Conservation (phyloP, 179 eudicot genomes). For the Spinacia oleracea region DNA sequence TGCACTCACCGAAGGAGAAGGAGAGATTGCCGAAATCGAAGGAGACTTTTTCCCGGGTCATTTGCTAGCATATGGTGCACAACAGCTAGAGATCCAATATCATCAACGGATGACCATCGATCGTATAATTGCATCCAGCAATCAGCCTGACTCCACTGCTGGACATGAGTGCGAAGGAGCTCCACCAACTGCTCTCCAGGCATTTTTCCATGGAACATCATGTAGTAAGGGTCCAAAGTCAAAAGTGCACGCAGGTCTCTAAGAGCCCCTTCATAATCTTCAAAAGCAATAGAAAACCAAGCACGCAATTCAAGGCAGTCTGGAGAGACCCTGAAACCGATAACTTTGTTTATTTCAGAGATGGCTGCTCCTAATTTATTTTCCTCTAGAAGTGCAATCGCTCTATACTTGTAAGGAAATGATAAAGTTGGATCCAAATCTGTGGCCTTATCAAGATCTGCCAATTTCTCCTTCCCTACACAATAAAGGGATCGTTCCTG, state of each 20-base stretch:
- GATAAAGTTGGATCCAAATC: conserved; percentile 74
- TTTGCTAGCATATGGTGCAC: conserved; percentile 82
- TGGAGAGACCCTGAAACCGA: conserved; percentile 72
- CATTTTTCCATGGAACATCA: conserved; percentile 79
- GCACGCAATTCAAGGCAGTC: conserved; percentile 88
- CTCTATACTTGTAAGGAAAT: conserved; percentile 77
- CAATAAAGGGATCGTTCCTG: conserved; percentile 79
- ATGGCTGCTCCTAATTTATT: conserved; percentile 47
- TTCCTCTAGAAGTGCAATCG: conserved; percentile 60
- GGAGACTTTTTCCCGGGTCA: conserved; percentile 73
- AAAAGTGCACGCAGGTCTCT: conserved; percentile 64
- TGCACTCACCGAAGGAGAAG: conserved; percentile 62
- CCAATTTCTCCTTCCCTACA: conserved; percentile 66
- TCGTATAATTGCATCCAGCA: conserved; percentile 88
- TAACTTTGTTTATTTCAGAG: conserved; percentile 60
- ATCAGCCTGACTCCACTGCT: conserved; percentile 74
- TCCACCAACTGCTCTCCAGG: conserved; percentile 63
- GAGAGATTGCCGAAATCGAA: conserved; percentile 76
- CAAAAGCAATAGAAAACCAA: conserved; percentile 61
- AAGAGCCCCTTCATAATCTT: conserved; percentile 75
- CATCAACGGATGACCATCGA: conserved; percentile 87
- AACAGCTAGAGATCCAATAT: conserved; percentile 83
- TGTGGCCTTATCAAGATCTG: conserved; percentile 68
- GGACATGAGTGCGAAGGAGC: conserved; percentile 56
- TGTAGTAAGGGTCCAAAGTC: conserved; percentile 65